Percentiles rank a stretch among this genome's conserved stretches.
Evolutionary conservation across 2,329 filamentous ascomycete species (phyloP).

Genomic region (Colletotrichum sp.): DNA sequence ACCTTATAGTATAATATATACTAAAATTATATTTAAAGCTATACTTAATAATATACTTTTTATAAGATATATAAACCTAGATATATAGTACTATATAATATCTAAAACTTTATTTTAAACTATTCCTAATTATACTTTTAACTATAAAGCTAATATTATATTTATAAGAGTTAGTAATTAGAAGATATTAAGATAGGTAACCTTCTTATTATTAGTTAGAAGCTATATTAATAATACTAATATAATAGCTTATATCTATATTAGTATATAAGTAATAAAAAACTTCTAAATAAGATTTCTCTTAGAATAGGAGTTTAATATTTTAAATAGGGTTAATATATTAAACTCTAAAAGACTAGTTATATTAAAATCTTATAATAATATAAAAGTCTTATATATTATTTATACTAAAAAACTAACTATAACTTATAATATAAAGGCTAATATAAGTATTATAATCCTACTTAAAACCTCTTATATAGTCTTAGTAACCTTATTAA

Average conservation of each 20-base stretch:
- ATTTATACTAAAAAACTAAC: background rate
- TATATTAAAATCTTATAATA: background rate
- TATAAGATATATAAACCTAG: background rate
- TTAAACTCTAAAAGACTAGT: background rate
- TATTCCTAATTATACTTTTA: background rate
- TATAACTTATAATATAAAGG: too few species aligned
- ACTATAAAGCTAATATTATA: background rate
- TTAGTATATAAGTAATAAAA: background rate
- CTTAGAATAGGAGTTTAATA: background rate
- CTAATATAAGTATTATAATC: too few species aligned
- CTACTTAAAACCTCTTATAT: too few species aligned
- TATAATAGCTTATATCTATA: background rate
- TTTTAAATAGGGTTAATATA: background rate
- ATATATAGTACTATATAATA: background rate
- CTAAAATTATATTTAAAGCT: background rate
- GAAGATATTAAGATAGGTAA: background rate
- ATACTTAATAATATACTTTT: background rate
- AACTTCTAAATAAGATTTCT: background rate
- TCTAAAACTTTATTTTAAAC: fast-evolving
- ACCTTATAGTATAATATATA: background rate
- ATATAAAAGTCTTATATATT: background rate
- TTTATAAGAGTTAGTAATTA: background rate
- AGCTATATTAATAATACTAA: background rate
- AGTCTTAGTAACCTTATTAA: too few species aligned
- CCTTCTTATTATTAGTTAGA: fast-evolving